These are phyloP conservation scores for Chondrus crispus DNA, from an alignment of 23 red algal genomes.

Conservation along the genomic window DNA sequence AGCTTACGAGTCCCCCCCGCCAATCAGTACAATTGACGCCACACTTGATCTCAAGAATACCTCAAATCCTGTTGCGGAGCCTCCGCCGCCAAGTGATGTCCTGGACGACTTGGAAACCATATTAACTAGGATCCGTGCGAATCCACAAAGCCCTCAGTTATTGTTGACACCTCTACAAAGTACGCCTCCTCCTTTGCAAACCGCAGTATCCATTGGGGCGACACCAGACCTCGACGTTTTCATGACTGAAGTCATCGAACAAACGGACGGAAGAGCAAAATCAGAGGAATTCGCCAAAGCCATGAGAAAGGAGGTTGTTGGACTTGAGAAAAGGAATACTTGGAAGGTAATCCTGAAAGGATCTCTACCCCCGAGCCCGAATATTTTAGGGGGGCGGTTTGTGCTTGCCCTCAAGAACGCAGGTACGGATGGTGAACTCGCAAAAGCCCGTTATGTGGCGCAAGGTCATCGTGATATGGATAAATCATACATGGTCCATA, in stretches of 20 bases:
- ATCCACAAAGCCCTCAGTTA: no score
- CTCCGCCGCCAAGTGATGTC: no score
- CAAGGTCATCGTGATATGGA: not conserved
- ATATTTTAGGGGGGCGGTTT: not conserved
- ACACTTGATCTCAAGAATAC: no score
- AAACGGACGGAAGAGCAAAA: not conserved
- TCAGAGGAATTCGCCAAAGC: not conserved
- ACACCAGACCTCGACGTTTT: no score
- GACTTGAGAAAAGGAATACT: not conserved
- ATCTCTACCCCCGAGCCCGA: not conserved
- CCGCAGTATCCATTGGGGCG: no score
- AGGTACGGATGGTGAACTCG: not conserved
- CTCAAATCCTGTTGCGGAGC: no score
- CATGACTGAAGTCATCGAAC: not conserved
- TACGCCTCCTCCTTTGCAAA: no score
- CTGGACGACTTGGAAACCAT: no score
- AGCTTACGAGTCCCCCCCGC: no score
- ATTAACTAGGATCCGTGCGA: no score
- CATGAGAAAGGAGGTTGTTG: not conserved
- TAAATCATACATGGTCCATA: not conserved
- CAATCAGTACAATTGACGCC: no score
- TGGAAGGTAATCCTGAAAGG: not conserved
- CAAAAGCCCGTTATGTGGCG: constrained; percentile 5
- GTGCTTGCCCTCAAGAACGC: not conserved
- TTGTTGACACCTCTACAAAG: no score